Percentiles rank a stretch among this genome's conserved stretches.
Evolutionary conservation across 805 yeast species (phyloP).

Genomic region (Candida suzukii): DNA sequence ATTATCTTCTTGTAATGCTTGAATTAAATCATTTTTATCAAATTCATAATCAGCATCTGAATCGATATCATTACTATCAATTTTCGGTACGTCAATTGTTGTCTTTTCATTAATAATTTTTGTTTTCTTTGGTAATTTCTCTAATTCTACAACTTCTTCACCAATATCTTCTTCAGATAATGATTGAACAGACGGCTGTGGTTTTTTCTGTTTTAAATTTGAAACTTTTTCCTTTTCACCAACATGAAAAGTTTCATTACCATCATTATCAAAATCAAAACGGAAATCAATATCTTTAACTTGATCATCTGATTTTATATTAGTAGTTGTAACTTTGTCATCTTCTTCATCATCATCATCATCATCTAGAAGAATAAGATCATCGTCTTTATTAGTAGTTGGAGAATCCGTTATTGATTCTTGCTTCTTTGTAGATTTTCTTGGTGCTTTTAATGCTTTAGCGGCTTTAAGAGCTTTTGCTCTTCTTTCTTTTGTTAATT

Average conservation of each 20-base stretch:
- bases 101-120: constrained; percentile 16
- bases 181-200: constrained; percentile 2
- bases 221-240: constrained; percentile 9
- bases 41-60: constrained; percentile 65
- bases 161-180: constrained; percentile 54
- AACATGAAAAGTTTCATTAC: constrained; percentile 23
- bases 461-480: constrained; percentile 47
- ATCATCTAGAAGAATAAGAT: constrained; percentile 1
- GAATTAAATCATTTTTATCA: constrained; percentile 39
- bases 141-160: constrained; percentile 38
- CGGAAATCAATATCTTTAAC: constrained; percentile 34
- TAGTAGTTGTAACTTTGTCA: constrained; percentile 16
- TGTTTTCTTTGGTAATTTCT: constrained; percentile 17
- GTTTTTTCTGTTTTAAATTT: constrained; percentile 7
- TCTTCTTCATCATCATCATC: constrained; percentile 4
- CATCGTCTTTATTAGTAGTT: neutral
- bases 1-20: constrained; percentile 29
- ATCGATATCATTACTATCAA: constrained; percentile 34
- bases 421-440: constrained; percentile 11
- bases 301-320: constrained; percentile 29
- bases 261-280: constrained; percentile 34
- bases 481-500: constrained; percentile 61
- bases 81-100: constrained; percentile 42
- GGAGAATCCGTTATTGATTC: neutral
- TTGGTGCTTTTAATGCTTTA: constrained; percentile 17